Base-by-base conservation (phyloP, 805 yeast species). In the Lachancea quebecensis region DNA sequence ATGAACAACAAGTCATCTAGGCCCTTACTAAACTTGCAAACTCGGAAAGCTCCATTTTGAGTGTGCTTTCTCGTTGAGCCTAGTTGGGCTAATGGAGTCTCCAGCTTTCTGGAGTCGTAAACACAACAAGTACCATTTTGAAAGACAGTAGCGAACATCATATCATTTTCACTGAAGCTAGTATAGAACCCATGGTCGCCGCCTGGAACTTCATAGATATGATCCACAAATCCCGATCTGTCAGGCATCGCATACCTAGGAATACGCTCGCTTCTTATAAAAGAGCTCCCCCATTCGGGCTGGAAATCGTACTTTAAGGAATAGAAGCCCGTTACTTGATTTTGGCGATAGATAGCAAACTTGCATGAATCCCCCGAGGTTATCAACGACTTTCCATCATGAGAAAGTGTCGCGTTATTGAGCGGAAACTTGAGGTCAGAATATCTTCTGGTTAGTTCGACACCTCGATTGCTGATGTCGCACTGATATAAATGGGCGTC, bases 171-270 rank as follows among this genome's bases (percentile, higher is more conserved):
- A 48, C 82, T 81, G 67, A 82, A 89, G 27, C 84, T 77, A 0
- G 86, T 79, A 4, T 95, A 89, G 58, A 89, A 86, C 2, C 96
- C 96, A 38, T 83, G 77, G 53, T 85, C 95, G 46, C 83, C 80
- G 2, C 69, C 62, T 21, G 58, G 50, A 0, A 91, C 81, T 45
- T 69, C 71, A 42, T 79, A 70, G 2, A 77, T 66, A 39, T 64
- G 65, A 38, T 67, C 65, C 18, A 55, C 51, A 27, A 47, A 58
- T 16, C 60, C 43, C 4, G 64, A 50, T 15, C 47, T 49, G 21
- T 64, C 65, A 9, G 60, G 53, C 29, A 56, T 46, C 18, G 65
- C 62, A 46, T 56, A 61, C 34, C 64, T 50, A 29, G 67, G 58
- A 14, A 57, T 47, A 38, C 58, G 47, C 39, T 64, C 60, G 17